Conservation (phyloP, 352 stramenopile genomes). For the Phytopythium mirpurense region DNA sequence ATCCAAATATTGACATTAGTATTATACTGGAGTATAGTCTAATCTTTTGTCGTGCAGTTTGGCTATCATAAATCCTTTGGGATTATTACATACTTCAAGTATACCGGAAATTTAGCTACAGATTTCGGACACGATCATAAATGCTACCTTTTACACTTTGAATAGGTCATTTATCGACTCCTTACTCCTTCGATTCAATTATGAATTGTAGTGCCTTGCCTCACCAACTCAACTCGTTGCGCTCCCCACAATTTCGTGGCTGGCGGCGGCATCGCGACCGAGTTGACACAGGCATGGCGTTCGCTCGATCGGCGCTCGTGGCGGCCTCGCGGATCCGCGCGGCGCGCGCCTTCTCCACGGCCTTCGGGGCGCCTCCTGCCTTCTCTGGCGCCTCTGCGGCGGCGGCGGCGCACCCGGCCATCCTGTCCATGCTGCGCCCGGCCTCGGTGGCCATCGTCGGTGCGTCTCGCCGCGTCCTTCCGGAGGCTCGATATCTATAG, state of each 20-base stretch:
- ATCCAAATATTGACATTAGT: no score
- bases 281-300: slow-evolving; percentile 1
- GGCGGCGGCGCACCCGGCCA: slow-evolving; percentile 6
- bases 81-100: no score
- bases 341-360: slow-evolving; percentile 6
- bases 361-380: background rate
- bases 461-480: background rate
- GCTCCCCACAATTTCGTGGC: slow-evolving; percentile 4
- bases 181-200: background rate
- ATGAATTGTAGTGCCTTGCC: background rate
- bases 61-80: no score
- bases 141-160: no score
- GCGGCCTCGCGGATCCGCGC: slow-evolving; percentile 4
- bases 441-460: slow-evolving; percentile 1
- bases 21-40: no score
- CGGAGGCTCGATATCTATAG: no score
- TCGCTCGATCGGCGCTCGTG: slow-evolving; percentile 5
- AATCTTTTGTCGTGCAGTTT: no score
- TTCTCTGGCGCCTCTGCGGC: background rate
- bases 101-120: no score
- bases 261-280: background rate
- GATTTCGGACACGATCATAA: no score
- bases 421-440: slow-evolving; percentile 16
- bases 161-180: no score
- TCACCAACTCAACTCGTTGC: no score